Evolutionary conservation across 306 rosid species (phyloP).

Genomic region (Glycine soja): DNA sequence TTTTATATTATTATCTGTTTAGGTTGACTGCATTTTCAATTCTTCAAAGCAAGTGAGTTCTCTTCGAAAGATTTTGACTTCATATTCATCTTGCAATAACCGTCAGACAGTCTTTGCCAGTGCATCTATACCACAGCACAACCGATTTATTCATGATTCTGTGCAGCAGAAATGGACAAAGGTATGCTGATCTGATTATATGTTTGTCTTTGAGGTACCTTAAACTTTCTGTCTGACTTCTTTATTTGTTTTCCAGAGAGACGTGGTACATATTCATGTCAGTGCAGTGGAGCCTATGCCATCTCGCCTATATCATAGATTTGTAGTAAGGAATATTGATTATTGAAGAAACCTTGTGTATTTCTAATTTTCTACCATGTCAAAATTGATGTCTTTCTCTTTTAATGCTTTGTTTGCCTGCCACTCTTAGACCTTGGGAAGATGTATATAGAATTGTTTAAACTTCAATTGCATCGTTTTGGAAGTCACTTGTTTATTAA

Average conservation of each 20-base stretch:
- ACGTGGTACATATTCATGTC: slow-evolving; percentile 84
- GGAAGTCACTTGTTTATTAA: slow-evolving; percentile 15
- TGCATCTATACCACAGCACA: slow-evolving; percentile 96
- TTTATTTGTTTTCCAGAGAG: slow-evolving; percentile 62
- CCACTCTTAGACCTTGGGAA: slow-evolving; percentile 32
- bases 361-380: slow-evolving; percentile 26
- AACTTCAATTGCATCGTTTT: slow-evolving; percentile 19
- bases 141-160: slow-evolving; percentile 78
- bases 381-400: neutral
- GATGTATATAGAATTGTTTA: slow-evolving; percentile 27
- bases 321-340: slow-evolving; percentile 63
- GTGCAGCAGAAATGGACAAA: slow-evolving; percentile 98
- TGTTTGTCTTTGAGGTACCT: slow-evolving; percentile 41
- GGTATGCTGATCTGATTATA: slow-evolving; percentile 57
- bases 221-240: slow-evolving; percentile 40
- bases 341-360: neutral
- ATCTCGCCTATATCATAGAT: slow-evolving; percentile 75
- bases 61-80: slow-evolving; percentile 84
- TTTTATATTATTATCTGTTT: slow-evolving; percentile 37
- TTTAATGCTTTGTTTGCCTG: slow-evolving; percentile 6
- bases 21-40: slow-evolving; percentile 96
- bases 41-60: slow-evolving; percentile 88
- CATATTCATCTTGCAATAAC: slow-evolving; percentile 70
- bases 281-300: slow-evolving; percentile 90
- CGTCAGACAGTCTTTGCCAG: slow-evolving; percentile 96